A percentile compares a stretch with the other conserved stretches of the same genome.
Conservation (phyloP, 208 protist genomes). For the Leishmania tarentolae region DNA sequence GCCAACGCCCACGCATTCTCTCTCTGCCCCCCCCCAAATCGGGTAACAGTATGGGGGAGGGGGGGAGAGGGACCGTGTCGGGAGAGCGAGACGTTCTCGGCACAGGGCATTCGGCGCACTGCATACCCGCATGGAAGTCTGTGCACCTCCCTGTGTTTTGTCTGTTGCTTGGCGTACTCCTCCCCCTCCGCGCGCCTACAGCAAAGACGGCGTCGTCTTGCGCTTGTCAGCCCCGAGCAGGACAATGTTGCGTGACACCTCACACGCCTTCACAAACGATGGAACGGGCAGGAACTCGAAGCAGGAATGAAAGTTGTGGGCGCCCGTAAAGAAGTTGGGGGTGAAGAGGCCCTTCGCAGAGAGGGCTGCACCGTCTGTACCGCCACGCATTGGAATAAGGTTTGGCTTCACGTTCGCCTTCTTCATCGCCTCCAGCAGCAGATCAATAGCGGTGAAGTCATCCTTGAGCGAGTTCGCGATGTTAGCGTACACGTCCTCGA, state of each 20-base stretch:
- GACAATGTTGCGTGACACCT: conserved; percentile 79
- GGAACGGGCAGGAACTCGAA: conserved; percentile 85
- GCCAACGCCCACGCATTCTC: neutral
- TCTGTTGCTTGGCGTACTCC: neutral
- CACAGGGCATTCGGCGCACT: neutral
- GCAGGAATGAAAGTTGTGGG: conserved; percentile 89
- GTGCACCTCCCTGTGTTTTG: neutral
- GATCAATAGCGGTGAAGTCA: conserved; percentile 65
- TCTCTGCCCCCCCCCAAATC: no score
- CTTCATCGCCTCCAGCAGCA: conserved; percentile 68
- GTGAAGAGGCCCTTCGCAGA: conserved; percentile 70
- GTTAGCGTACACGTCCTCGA: conserved; percentile 80
- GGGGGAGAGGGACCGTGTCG: neutral
- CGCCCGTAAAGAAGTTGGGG: conserved; percentile 88
- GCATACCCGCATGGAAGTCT: neutral
- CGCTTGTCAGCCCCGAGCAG: conserved; percentile 48
- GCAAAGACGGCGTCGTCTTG: conserved; percentile 14
- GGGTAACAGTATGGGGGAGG: neutral
- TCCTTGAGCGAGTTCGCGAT: conserved; percentile 65
- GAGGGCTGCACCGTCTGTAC: conserved; percentile 82
- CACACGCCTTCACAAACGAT: conserved; percentile 82
- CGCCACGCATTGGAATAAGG: conserved; percentile 81
- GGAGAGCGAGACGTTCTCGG: neutral
- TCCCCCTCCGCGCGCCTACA: neutral
- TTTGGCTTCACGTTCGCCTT: conserved; percentile 68